Conservation (phyloP, 148 eudicot species). For the Amaranthus hypochondriacus region DNA sequence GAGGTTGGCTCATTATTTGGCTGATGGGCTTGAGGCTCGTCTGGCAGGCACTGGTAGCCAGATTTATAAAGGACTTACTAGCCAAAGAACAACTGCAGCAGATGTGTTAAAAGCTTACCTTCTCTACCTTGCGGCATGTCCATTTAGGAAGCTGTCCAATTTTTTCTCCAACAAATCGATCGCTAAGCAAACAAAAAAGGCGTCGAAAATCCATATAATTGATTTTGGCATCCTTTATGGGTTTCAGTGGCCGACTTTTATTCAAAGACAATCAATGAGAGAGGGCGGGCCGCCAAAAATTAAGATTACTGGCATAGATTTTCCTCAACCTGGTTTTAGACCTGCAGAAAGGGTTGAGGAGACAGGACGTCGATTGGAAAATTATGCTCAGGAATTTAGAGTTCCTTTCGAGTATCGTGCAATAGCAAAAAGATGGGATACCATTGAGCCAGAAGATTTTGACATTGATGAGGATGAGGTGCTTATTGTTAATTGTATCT, state of each 20-base stretch:
- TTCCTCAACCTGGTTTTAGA: constrained; percentile 62
- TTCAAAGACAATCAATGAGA: constrained; percentile 45
- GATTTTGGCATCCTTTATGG: constrained; percentile 67
- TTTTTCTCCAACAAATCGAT: constrained; percentile 45
- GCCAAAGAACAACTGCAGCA: constrained; percentile 40
- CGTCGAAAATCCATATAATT: constrained; percentile 45
- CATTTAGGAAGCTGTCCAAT: constrained; percentile 52
- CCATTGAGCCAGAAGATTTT: constrained; percentile 48
- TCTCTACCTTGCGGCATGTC: constrained; percentile 52
- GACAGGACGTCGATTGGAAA: constrained; percentile 53
- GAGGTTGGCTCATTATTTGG: constrained; percentile 57
- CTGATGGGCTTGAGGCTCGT: constrained; percentile 67
- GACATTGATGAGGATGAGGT: constrained; percentile 52
- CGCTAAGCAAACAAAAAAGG: constrained; percentile 25
- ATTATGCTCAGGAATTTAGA: constrained; percentile 44
- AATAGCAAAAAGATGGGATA: constrained; percentile 63
- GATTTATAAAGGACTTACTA: constrained; percentile 44
- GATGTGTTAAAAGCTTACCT: constrained; percentile 62
- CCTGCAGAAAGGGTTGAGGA: constrained; percentile 60
- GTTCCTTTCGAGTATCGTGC: constrained; percentile 61
- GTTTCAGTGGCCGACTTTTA: constrained; percentile 68
- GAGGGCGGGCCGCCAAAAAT: constrained; percentile 53
- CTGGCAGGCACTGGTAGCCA: constrained; percentile 61
- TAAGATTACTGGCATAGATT: constrained; percentile 62
- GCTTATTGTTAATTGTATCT: constrained; percentile 53